Evolutionary conservation across 2,329 filamentous ascomycete genomes (phyloP), one percentile per base, ranked within the genome.

Genomic region (Colletotrichum tamarilloi): DNA sequence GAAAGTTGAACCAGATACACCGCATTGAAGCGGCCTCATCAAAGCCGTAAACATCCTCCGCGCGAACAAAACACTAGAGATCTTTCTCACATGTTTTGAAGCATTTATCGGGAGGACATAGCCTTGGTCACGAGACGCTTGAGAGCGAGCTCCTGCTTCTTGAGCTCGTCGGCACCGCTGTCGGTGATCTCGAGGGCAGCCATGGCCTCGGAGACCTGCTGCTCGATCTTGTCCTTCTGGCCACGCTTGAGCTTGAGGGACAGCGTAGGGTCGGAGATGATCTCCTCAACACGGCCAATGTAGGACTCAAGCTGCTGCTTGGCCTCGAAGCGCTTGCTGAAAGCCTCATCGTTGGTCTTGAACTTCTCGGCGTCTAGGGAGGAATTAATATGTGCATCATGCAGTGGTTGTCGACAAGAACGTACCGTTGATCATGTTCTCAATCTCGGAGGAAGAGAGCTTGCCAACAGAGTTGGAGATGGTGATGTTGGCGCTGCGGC

Each of bases 401-500:
- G 42, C 42, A n/a, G 14, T 7, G 5, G 26, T 2, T 11, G 42
- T 62, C 2, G 38, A 12, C 5, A 14, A 24, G 26, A 57, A 82
- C 87, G 82, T 86, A 92, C 91, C 94, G 84, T 88, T 93, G 85
- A 99, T 95, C 96, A 98, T 98, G 89, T 92, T 95, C 90, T 99
- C 97, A 77, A 99, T 99, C 88, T 99, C 97, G 76, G 87, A 87
- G 67, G 93, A 94, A 76, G 95, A 98, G 78, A 99, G 94, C 91
- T 99, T 99, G 85, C 97, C 97, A 81, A 99, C 96, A 74, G 97
- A 98, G 92, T 99, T 99, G 87, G 94, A 95, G 87, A 99, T 99
- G 84, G 97, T 99, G 86, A 99, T 99, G 92, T 99, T 99, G 87
- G 97, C 97, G 82, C 91, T 97, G 85, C 97, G 95, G 81, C 97